phyloP scores from a whole-genome alignment of 495 filamentous ascomycete genomes.

The Daldinia loculata region DNA sequence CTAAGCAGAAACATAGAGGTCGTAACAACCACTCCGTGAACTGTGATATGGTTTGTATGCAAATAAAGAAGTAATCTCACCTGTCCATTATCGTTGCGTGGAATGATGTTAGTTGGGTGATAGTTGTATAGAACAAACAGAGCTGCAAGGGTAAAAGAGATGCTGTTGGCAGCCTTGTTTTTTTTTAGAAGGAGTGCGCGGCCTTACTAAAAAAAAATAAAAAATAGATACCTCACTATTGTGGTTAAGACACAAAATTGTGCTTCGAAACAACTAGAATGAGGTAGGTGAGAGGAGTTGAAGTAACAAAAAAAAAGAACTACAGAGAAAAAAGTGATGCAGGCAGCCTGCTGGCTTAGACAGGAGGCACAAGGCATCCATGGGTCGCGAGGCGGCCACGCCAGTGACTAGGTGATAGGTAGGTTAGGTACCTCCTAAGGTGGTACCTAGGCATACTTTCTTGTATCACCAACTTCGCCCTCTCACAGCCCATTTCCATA shows the following conservation, averaged over 20 bases:
- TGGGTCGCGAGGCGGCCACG: conserved; percentile 24
- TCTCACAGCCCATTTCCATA: neutral
- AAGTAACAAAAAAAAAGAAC: neutral
- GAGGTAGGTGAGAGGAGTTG: neutral
- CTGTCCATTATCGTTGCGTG: conserved; percentile 17
- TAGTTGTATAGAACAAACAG: neutral
- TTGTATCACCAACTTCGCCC: neutral
- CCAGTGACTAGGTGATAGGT: neutral
- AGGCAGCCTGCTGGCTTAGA: neutral
- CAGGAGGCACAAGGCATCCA: conserved; percentile 1
- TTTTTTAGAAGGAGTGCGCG: neutral
- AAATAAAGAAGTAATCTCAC: conserved; percentile 12
- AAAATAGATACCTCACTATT: neutral
- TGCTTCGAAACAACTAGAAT: neutral
- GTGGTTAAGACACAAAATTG: neutral
- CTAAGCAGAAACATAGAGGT: neutral
- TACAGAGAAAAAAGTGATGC: neutral
- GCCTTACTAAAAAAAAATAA: neutral
- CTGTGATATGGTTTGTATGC: neutral
- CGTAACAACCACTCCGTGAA: neutral
- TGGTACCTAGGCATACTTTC: conserved; percentile 1
- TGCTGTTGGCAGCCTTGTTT: neutral
- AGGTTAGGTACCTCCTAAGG: neutral
- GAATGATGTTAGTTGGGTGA: neutral
- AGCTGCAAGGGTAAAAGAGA: neutral